These are phyloP conservation scores for Thelephora terrestris DNA, from an alignment of 1,284 basidiomycete genomes.

Conservation along the genomic window DNA sequence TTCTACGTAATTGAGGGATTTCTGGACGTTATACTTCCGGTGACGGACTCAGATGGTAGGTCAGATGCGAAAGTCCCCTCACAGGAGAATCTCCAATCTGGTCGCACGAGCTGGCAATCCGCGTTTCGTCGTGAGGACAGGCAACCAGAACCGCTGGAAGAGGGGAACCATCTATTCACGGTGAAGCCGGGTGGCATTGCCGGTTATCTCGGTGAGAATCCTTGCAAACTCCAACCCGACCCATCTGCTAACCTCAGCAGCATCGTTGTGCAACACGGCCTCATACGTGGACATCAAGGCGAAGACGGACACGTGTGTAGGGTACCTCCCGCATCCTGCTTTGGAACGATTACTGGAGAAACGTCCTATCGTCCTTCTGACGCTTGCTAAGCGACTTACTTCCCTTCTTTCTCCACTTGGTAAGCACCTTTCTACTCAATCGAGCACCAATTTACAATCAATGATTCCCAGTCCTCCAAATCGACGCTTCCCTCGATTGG, in stretches of 20 bases:
- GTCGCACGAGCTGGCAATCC: not conserved
- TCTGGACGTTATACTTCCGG: constrained; percentile 81
- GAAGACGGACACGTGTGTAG: constrained; percentile 96
- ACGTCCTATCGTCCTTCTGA: constrained; percentile 89
- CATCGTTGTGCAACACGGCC: constrained; percentile 83
- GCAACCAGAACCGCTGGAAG: not conserved
- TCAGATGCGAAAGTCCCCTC: not conserved
- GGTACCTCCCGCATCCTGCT: constrained; percentile 83
- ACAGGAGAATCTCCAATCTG: not conserved
- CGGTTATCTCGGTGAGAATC: constrained; percentile 75
- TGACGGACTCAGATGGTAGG: constrained; percentile 6
- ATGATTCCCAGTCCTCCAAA: constrained; percentile 71
- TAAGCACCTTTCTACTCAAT: constrained; percentile 23
- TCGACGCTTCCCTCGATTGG: constrained; percentile 97
- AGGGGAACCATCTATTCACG: constrained; percentile 71
- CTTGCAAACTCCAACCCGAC: not conserved
- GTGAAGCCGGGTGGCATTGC: constrained; percentile 98
- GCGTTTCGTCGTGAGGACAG: constrained; percentile 1
- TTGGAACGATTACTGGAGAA: constrained; percentile 89
- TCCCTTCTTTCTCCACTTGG: constrained; percentile 89
- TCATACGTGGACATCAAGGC: constrained; percentile 96
- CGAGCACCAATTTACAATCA: constrained; percentile 2
- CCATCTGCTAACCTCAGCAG: constrained; percentile 26
- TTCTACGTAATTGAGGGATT: constrained; percentile 99
- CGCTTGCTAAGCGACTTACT: constrained; percentile 92